Evolutionary conservation across 352 stramenopile genomes (phyloP), one percentile per base, ranked within the genome.

Genomic region (Globisporangium paroecandrum): DNA sequence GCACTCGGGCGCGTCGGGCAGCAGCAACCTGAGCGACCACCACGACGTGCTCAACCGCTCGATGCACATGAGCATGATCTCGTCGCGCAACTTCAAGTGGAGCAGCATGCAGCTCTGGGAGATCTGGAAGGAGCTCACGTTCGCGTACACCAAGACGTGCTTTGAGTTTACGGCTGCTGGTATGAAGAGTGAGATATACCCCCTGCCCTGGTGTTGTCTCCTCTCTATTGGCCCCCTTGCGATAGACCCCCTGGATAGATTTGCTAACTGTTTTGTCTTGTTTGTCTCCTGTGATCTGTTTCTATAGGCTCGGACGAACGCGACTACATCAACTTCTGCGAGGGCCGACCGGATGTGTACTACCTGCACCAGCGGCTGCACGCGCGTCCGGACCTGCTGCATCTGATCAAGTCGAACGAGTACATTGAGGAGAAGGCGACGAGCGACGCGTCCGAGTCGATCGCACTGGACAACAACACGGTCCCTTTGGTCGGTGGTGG

Each of bases 361-460:
- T 93, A 93, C 64, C 69, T 93, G 27, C 85, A 93, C 69, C 85
- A 93, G 69, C 79, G 85, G 18, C 68, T 93, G 60, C 85, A 93
- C 57, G 77, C 83, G 9, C 82, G 85, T 1, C 85, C 85, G 8
- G 85, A 93, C 63, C 64, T 93, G 62, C 60, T 93, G 57, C 85
- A 93, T 68, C 47, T 91, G 46, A 91, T 93, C 73, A 90, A 90
- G 70, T 93, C 85, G 24, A 91, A 91, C 58, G 85, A 93, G 64
- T 93, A 91, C 62, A 90, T 90, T 67, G 85, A 90, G 46, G 85
- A 91, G 59, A 90, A 90, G 57, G 82, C 73, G 49, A 86, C 79
- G 2, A 91, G 77, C 62, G 85, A 91, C 34, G 75, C 80, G 20
- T 80, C 79, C 4, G 77, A 87, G 38, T 76, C 70, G 4, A 82